phyloP scores from a whole-genome alignment of 495 filamentous ascomycete genomes.

The Cladorrhinum samala region DNA sequence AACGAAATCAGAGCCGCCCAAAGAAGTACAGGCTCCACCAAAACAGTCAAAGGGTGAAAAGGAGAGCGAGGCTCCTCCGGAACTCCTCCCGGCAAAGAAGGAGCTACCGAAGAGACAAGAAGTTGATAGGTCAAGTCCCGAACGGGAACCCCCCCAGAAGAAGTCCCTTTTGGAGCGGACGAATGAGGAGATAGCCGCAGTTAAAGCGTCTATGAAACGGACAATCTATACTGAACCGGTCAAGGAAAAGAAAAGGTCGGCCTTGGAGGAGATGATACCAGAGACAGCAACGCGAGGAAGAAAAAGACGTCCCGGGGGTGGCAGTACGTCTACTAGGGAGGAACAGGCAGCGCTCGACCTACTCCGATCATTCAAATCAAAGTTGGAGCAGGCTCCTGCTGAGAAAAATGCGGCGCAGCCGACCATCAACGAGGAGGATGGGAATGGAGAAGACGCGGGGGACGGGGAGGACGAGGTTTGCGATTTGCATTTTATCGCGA shows the following conservation, averaged over 20 bases:
- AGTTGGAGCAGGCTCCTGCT: slow-evolving; percentile 58
- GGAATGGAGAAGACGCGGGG: slow-evolving; percentile 27
- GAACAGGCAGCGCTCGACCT: slow-evolving; percentile 61
- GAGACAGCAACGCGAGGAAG: slow-evolving; percentile 71
- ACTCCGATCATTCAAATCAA: slow-evolving; percentile 70
- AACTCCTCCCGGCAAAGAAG: slow-evolving; percentile 17
- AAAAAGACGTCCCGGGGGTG: slow-evolving; percentile 59
- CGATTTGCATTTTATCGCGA: slow-evolving; percentile 86
- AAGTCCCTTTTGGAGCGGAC: slow-evolving; percentile 53
- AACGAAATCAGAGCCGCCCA: slow-evolving; percentile 22
- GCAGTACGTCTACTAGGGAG: slow-evolving; percentile 31
- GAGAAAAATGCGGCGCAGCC: slow-evolving; percentile 36
- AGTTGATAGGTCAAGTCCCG: slow-evolving; percentile 36
- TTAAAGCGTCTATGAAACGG: slow-evolving; percentile 91
- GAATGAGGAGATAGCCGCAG: slow-evolving; percentile 82
- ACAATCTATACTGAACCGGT: slow-evolving; percentile 54
- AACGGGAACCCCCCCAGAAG: slow-evolving; percentile 42
- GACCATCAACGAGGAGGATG: slow-evolving; percentile 17
- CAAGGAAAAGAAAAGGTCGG: slow-evolving; percentile 55
- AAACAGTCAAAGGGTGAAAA: slow-evolving; percentile 15
- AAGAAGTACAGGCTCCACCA: slow-evolving; percentile 24
- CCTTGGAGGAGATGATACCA: slow-evolving; percentile 80
- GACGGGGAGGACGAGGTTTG: slow-evolving; percentile 50
- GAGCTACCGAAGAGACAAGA: slow-evolving; percentile 9
- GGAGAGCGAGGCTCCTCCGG: slow-evolving; percentile 19